phyloP scores from a whole-genome alignment of 2,329 filamentous ascomycete species.

The Verticillium nubilum region DNA sequence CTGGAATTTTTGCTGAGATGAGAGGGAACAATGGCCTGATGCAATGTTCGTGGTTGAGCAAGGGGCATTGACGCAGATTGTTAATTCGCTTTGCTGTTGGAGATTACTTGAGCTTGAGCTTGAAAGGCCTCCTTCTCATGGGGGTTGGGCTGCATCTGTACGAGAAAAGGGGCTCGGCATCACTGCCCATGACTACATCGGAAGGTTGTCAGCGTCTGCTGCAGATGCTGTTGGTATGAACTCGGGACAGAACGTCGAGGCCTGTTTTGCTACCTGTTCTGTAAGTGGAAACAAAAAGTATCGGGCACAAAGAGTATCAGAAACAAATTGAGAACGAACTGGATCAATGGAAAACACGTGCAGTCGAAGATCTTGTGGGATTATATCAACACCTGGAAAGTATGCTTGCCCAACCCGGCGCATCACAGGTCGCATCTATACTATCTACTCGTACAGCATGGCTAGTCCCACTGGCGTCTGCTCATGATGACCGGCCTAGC shows the following conservation, averaged over 20 bases:
- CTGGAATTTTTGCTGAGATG: background rate
- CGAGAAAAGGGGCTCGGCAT: too few relatives aligned
- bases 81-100: background rate
- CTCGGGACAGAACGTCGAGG: background rate
- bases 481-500: slow-evolving; percentile 81
- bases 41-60: background rate
- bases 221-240: background rate
- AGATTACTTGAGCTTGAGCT: too few relatives aligned
- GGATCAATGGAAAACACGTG: too few relatives aligned
- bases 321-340: background rate
- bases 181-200: background rate
- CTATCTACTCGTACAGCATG: background rate
- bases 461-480: slow-evolving; percentile 46
- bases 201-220: background rate
- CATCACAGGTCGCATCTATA: too few relatives aligned
- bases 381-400: too few relatives aligned
- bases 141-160: too few relatives aligned
- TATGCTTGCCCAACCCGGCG: too few relatives aligned
- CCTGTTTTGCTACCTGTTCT: background rate
- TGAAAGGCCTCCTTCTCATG: too few relatives aligned
- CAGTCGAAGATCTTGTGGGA: too few relatives aligned
- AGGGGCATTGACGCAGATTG: background rate
- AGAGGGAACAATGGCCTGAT: too few relatives aligned
- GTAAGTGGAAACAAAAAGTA: background rate
- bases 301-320: background rate